Percentiles rank a stretch among this genome's conserved stretches.
Evolutionary conservation across 1,284 basidiomycete species (phyloP).

Genomic region (Coriolopsis trogii): DNA sequence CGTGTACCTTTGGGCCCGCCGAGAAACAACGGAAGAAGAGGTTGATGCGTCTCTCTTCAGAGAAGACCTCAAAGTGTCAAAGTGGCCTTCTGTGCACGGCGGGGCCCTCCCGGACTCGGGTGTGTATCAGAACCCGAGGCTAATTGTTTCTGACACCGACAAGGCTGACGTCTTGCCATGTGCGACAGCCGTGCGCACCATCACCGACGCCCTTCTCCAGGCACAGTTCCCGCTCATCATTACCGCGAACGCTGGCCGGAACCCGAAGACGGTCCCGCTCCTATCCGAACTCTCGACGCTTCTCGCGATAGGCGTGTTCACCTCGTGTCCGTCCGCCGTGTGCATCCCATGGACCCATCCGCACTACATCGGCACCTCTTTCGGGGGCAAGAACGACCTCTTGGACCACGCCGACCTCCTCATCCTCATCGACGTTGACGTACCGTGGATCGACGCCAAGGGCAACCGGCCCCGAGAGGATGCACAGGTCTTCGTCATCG

Average conservation of each 20-base stretch:
- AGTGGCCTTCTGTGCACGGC: constrained; percentile 56
- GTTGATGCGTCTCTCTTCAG: constrained; percentile 43
- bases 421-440: constrained; percentile 62
- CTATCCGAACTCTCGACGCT: constrained; percentile 51
- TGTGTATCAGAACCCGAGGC: constrained; percentile 25
- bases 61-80: constrained; percentile 34
- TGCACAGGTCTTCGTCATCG: constrained; percentile 61
- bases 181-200: constrained; percentile 43
- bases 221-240: constrained; percentile 65
- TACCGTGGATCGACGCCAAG: constrained; percentile 65
- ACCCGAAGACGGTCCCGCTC: constrained; percentile 47
- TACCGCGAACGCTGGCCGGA: constrained; percentile 64
- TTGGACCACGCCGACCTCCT: constrained; percentile 62
- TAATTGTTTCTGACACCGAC: neutral
- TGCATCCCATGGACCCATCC: constrained; percentile 63
- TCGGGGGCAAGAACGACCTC: constrained; percentile 45
- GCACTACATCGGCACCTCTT: constrained; percentile 53
- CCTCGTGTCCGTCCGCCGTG: constrained; percentile 52
- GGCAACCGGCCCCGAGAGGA: constrained; percentile 42
- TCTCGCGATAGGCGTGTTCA: constrained; percentile 58
- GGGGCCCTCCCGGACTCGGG: constrained; percentile 50
- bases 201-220: constrained; percentile 50
- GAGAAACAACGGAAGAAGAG: constrained; percentile 71
- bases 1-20: constrained; percentile 72
- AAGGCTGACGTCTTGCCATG: neutral